Evolutionary conservation across 208 protist species (phyloP).

Genomic region (Naegleria lovaniensis): DNA sequence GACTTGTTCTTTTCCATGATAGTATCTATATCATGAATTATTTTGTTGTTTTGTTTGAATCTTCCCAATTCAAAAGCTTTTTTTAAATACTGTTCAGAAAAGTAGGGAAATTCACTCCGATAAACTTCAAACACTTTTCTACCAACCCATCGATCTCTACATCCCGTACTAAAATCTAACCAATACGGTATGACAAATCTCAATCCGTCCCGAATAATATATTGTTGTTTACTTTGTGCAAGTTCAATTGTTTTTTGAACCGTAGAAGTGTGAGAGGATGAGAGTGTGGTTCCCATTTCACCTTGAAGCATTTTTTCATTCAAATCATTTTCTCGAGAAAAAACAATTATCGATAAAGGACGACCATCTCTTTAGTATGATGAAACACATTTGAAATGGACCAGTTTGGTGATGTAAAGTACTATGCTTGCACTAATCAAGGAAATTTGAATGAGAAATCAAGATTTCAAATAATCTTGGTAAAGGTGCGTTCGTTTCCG

Average conservation of each 20-base stretch:
- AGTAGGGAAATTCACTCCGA: neutral
- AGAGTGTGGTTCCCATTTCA: too few species aligned
- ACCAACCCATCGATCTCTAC: neutral
- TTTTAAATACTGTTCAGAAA: slow-evolving; percentile 4
- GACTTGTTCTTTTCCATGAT: neutral
- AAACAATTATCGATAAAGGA: too few species aligned
- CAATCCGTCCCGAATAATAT: neutral
- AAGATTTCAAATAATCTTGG: too few species aligned
- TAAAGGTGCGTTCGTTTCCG: too few species aligned
- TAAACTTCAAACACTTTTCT: neutral
- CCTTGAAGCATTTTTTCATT: too few species aligned
- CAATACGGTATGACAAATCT: neutral
- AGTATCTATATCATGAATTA: neutral
- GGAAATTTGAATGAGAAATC: too few species aligned
- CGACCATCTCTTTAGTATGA: too few species aligned
- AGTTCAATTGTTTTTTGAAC: neutral
- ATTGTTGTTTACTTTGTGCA: neutral
- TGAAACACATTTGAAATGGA: too few species aligned
- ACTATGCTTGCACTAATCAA: too few species aligned
- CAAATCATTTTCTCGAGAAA: too few species aligned
- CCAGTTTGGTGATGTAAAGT: too few species aligned
- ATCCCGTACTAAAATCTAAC: neutral
- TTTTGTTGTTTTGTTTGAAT: neutral
- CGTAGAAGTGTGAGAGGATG: too few species aligned
- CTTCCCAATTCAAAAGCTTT: neutral